Evolutionary conservation across 2,329 filamentous ascomycete genomes (phyloP), one percentile per base, ranked within the genome.

Genomic region (Aspergillus alliaceus): DNA sequence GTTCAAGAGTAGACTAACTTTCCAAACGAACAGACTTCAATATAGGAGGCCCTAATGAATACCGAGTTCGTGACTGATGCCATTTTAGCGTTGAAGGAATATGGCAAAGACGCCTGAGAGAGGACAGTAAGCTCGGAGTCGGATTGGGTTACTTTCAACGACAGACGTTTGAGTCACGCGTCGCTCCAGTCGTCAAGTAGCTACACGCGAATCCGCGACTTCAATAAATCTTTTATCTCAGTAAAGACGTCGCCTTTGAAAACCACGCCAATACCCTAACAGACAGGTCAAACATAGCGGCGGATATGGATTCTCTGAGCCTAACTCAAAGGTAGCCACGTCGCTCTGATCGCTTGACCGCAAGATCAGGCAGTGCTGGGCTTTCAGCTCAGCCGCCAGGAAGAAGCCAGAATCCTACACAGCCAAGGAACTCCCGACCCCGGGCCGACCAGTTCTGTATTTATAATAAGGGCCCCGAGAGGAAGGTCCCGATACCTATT

Each of bases 391-490:
- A 52, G n/a, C 24, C 25, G 27, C 37, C 42, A 51, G n/a, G 27
- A 51, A 52, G 31, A 47, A 24, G 51, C 31, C 34, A 51, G 42
- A 53, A 25, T 3, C 14, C 39, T 15, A 14, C 49, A 35, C 58
- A 53, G 42, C 24, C 32, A 53, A 11, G 50, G 12, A 64, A 27
- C 18, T 39, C 62, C 39, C 59, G 59, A 46, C 64, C 70, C 55
- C 64, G 62, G 20, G 69, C 68, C 27, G 68, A 75, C 63, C 63
- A 73, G 59, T 73, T 74, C 53, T 75, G 70, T 59, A 59, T 74
- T 37, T 72, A 73, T 57, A 72, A 69, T 50, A 67, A 64, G 51
- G 53, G 52, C 15, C 52, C 53, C 7, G 60, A 61, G 5, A 47
- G n/a, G 22, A 63, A 65, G 59, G 48, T 66, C 18, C 64, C 67